Percentiles rank a stretch among this genome's conserved stretches.
phyloP scores from a whole-genome alignment of 1,284 basidiomycete genomes.

The Trichosporon inkin region DNA sequence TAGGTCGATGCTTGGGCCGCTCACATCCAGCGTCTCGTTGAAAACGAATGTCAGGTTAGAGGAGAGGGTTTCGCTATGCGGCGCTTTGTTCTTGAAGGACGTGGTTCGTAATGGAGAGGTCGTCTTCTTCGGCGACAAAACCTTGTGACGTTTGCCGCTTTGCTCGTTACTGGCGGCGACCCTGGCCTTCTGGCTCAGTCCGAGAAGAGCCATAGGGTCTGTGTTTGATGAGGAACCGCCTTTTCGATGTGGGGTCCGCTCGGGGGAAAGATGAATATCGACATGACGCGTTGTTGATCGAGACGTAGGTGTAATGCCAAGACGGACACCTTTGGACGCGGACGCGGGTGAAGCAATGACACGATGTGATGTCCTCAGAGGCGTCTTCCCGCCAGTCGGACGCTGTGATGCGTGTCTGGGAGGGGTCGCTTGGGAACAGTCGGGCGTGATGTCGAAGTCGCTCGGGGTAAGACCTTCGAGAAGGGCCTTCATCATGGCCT shows the following conservation, averaged over 20 bases:
- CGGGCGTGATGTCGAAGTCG: background rate
- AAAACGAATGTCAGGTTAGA: background rate
- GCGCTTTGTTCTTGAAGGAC: background rate
- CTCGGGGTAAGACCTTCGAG: background rate
- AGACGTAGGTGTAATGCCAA: background rate
- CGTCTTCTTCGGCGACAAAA: background rate
- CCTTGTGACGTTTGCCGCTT: background rate
- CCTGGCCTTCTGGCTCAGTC: background rate
- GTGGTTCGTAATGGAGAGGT: too few species aligned
- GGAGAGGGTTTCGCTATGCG: background rate
- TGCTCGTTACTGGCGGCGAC: background rate
- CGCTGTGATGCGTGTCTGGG: background rate
- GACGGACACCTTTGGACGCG: background rate
- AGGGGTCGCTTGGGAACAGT: background rate
- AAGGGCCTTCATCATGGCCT: background rate
- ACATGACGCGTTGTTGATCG: background rate
- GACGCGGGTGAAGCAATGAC: background rate
- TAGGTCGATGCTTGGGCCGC: background rate
- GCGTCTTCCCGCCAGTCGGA: background rate
- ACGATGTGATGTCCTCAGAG: background rate
- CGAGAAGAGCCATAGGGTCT: background rate
- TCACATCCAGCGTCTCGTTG: background rate
- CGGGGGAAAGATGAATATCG: background rate
- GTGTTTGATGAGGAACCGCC: background rate
- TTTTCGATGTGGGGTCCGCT: background rate